Conservation (phyloP, 2,329 filamentous ascomycete species). For the Mariannaea elegans region DNA sequence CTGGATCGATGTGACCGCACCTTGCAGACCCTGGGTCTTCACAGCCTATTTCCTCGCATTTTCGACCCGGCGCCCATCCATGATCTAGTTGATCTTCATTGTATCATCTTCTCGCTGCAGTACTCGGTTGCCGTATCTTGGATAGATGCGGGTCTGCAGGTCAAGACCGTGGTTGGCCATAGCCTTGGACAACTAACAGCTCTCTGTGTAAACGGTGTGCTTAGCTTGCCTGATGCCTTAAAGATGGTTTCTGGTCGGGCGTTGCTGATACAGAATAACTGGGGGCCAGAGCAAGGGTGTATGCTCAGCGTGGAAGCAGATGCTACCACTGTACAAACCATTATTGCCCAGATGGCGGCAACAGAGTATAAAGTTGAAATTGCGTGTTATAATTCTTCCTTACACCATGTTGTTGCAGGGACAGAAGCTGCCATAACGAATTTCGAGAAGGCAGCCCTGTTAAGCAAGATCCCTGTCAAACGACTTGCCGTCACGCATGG, state of each 20-base stretch:
- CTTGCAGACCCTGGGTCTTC: conserved; percentile 37
- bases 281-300: conserved; percentile 45
- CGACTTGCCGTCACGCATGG: conserved; percentile 25
- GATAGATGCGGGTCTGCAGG: conserved; percentile 31
- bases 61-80: conserved; percentile 36
- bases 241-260: conserved; percentile 44
- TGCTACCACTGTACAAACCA: too few relatives aligned
- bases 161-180: conserved; percentile 42
- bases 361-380: conserved; percentile 24
- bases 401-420: conserved; percentile 25
- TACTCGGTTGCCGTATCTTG: conserved; percentile 32
- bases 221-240: conserved; percentile 44
- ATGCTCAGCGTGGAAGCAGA: conserved; percentile 49
- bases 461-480: conserved; percentile 16
- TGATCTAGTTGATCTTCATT: conserved; percentile 46
- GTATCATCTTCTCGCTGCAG: conserved; percentile 28
- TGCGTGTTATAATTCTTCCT: conserved; percentile 28
- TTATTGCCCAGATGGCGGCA: neutral
- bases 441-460: conserved; percentile 13
- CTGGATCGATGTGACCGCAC: conserved; percentile 47
- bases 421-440: conserved; percentile 1
- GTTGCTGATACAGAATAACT: conserved; percentile 41
- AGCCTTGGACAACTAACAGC: conserved; percentile 52
- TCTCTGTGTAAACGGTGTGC: conserved; percentile 43
- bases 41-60: conserved; percentile 44